Base-by-base conservation (phyloP, 2,329 filamentous ascomycete genomes). In the Pseudocercospora crystallina region DNA sequence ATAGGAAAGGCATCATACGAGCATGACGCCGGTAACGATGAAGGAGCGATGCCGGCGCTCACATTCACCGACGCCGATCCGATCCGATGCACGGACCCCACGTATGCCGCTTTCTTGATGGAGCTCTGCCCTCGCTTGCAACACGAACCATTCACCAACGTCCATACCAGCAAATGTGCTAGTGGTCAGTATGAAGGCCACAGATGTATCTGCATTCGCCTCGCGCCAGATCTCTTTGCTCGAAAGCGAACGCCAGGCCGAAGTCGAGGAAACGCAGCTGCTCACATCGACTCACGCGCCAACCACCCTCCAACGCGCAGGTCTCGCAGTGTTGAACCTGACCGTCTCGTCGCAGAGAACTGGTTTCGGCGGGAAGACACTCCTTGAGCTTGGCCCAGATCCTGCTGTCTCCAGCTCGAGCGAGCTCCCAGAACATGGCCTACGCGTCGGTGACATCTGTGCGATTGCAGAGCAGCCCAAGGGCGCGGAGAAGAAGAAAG, bases 351-450 rank as follows among this genome's bases (percentile, higher is more conserved):
- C 87, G 13, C 87, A 88, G 66, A 85, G 91, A 29, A 99, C 94
- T 0, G 94, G 94, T 0, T 77, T 96, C 33, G 94, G 91, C 12
- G 94, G 94, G n/a, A 88, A 90, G 58, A 90, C 89, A 0, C 86
- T 99, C 1, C 75, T 96, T 3, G 91, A 96, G 69, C 82, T 99
- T 5, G 76, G 74, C 12, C 76, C 83, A 0, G 92, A 96, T 64
- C 73, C 81, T n/a, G 87, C 90, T 0, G 80, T 86, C 2, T 77
- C 80, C 3, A 70, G 66, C 38, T 42, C 49, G 34, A 68, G 65
- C 14, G 65, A 72, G 4, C 73, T 92, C 14, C 84, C 85, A 1
- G 85, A 89, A 66, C 88, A 92, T 74, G 87, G 87, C 20, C 74
- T 94, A 44, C 78, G 88, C 2, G 79, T 82, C 0, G 89, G 89